Evolutionary conservation across 148 eudicot species (phyloP), one percentile per base, ranked within the genome.

Genomic region (Rhododendron molle): DNA sequence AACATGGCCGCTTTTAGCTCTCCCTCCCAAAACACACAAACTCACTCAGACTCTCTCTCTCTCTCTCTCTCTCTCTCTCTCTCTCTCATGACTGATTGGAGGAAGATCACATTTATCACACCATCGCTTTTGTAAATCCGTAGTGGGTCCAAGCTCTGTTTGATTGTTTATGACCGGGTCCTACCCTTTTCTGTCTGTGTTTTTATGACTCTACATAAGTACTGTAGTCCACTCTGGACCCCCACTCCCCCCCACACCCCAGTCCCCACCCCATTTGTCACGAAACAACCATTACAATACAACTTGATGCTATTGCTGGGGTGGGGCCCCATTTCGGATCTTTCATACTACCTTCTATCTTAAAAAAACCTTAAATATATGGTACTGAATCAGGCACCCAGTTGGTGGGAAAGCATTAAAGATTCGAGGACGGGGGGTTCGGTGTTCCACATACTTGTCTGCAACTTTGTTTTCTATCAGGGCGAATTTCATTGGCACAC

Each of bases 381-480:
- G 89, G 86, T 32, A 84, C 84, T 38, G 60, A 87, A 84, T 79
- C 80, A 80, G 82, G 81, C 89, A 87, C 84, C 81, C 81, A 84
- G 8, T 84, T 84, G 89, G 81, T 84, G 72, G 86, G 84, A 81
- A 23, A 83, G 47, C 20, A 34, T 56, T 28, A 18, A 18, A 23
- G 65, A 69, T 52, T 84, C 23, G 15, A 44, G 58, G 23, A 40
- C 12, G 3, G 49, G 49, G 78, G 4, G 2, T 10, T 76, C 52
- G 76, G 50, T 76, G 34, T 74, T 84, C 85, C 80, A 83, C 85
- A 83, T 23, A 13, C 6, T 26, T 47, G 54, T 78, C 81, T 47
- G 16, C 34, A 26, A 40, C 60, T 83, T 83, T 71, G 78, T 83
- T 56, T 83, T 60, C 65, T 21, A 58, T 5, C 5, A 1, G 65